Percentiles rank a stretch among this genome's conserved stretches.
phyloP scores from a whole-genome alignment of 1,284 basidiomycete genomes.

The Gomphus sp. region DNA sequence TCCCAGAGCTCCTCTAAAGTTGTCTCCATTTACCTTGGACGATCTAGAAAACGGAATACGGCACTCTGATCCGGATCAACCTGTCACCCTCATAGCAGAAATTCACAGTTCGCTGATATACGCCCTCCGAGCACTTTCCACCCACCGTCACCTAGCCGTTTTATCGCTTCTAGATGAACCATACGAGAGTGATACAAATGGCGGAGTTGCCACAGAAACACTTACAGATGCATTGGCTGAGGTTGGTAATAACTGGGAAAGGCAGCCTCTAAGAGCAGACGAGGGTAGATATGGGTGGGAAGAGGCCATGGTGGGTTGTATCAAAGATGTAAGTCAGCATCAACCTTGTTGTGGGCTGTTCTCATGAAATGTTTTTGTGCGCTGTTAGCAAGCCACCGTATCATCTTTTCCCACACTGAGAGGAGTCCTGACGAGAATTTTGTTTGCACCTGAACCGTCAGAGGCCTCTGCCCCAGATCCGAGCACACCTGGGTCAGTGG shows the following conservation, averaged over 20 bases:
- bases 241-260: constrained; percentile 74
- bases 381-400: constrained; percentile 60
- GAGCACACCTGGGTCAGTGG: constrained; percentile 24
- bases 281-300: constrained; percentile 79
- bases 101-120: constrained; percentile 87
- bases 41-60: constrained; percentile 86
- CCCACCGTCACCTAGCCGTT: constrained; percentile 60
- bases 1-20: constrained; percentile 70
- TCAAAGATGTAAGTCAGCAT: constrained; percentile 68
- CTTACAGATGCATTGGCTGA: constrained; percentile 58
- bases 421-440: constrained; percentile 64
- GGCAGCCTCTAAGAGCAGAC: constrained; percentile 53
- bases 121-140: constrained; percentile 72
- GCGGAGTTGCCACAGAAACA: constrained; percentile 41
- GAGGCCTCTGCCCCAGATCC: constrained; percentile 7
- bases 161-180: constrained; percentile 50
- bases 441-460: constrained; percentile 50
- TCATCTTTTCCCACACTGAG: constrained; percentile 68
- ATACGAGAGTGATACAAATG: constrained; percentile 24
- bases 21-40: constrained; percentile 91
- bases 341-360: constrained; percentile 1
- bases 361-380: background rate
- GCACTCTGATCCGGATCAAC: constrained; percentile 62
- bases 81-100: constrained; percentile 76
- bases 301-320: constrained; percentile 74